Percentiles rank a stretch among this genome's conserved stretches.
Evolutionary conservation across 257 asterid genomes (phyloP).

Genomic region (Mitragyna speciosa): DNA sequence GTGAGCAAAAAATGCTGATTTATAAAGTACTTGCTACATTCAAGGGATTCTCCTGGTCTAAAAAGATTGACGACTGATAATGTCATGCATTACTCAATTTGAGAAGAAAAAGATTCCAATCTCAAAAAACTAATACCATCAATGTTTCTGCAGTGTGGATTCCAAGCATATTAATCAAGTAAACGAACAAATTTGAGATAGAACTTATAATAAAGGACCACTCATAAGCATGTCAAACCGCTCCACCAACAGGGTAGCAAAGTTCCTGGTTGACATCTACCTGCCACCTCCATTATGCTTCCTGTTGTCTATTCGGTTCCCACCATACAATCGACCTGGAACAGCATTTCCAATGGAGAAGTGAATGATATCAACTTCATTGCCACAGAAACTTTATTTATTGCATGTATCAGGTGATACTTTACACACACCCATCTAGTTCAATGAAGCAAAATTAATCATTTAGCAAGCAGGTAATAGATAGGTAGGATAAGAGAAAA

Average conservation of each 20-base stretch:
- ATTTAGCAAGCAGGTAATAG: constrained; percentile 22
- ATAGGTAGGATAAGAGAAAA: constrained; percentile 3
- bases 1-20: neutral
- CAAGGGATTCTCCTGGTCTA: neutral
- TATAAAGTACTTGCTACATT: neutral
- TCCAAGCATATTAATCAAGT: constrained; percentile 81
- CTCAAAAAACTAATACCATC: constrained; percentile 45
- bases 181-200: constrained; percentile 42
- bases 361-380: constrained; percentile 91
- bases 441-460: constrained; percentile 17
- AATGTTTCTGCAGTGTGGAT: constrained; percentile 63
- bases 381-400: constrained; percentile 64
- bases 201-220: constrained; percentile 2
- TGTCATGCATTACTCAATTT: constrained; percentile 4
- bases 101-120: neutral
- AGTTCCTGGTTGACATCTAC: constrained; percentile 28
- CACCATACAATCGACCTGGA: constrained; percentile 84
- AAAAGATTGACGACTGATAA: neutral
- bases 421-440: constrained; percentile 91
- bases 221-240: neutral
- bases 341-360: constrained; percentile 81
- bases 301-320: constrained; percentile 39
- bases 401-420: constrained; percentile 68
- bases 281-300: constrained; percentile 56
- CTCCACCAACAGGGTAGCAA: neutral